A percentile compares a stretch with the other conserved stretches of the same genome.
Conservation (phyloP, 1,284 basidiomycete genomes). For the Phylloboletellus chloephorus region DNA sequence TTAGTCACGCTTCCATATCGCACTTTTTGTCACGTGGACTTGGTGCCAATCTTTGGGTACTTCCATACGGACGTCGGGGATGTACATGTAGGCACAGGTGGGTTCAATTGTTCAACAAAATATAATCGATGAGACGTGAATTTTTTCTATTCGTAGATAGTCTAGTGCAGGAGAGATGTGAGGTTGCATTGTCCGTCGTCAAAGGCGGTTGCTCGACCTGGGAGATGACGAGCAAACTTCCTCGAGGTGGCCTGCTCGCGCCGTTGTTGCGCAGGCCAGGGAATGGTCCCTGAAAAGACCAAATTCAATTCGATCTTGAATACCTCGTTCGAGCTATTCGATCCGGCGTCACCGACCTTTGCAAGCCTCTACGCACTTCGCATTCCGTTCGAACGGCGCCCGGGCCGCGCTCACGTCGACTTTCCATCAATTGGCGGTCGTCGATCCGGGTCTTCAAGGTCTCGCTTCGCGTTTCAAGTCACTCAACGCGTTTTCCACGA, state of each 20-base stretch:
- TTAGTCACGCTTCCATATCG: neutral
- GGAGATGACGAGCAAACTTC: no score
- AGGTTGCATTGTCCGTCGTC: no score
- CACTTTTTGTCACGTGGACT: constrained; percentile 11
- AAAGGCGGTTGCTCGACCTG: no score
- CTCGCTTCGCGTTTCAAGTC: constrained; percentile 57
- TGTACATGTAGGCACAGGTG: no score
- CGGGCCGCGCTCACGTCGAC: constrained; percentile 63
- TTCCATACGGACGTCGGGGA: no score
- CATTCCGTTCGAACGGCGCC: constrained; percentile 64
- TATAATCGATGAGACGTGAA: no score
- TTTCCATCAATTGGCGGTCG: constrained; percentile 54
- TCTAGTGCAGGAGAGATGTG: no score
- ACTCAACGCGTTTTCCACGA: constrained; percentile 83
- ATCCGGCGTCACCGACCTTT: constrained; percentile 48
- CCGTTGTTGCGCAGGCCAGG: constrained; percentile 79
- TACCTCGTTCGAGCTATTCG: constrained; percentile 64
- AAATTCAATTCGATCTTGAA: constrained; percentile 80
- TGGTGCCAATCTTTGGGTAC: no score
- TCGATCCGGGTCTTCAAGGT: constrained; percentile 45
- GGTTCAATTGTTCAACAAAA: no score
- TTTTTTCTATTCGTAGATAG: no score
- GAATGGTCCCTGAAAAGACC: constrained; percentile 81
- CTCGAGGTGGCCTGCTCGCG: constrained; percentile 67
- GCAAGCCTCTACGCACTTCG: constrained; percentile 60